Percentiles rank a stretch among this genome's conserved stretches.
phyloP scores from a whole-genome alignment of 768 basidiomycete species.

The Rhodosporidiobolus sp. region DNA sequence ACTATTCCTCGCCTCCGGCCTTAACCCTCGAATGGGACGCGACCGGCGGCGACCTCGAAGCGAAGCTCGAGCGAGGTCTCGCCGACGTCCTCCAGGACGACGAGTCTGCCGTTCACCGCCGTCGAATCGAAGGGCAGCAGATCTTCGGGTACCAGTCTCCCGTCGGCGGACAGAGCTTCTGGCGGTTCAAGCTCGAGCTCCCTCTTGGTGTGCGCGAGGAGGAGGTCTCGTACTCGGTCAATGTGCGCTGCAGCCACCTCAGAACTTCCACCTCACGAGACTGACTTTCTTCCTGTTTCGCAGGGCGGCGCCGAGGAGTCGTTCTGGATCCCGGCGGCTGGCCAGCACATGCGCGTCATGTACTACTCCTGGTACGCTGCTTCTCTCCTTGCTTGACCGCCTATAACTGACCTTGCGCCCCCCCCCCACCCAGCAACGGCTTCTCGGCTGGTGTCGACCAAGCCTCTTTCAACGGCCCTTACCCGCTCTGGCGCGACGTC shows the following conservation, averaged over 20 bases:
- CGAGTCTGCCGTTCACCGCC: conserved; percentile 30
- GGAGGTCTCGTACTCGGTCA: conserved; percentile 74
- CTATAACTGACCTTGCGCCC: not conserved
- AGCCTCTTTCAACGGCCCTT: conserved; percentile 51
- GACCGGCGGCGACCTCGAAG: conserved; percentile 46
- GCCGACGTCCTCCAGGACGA: conserved; percentile 32
- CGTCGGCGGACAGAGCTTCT: conserved; percentile 81
- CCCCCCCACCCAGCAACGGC: conserved; percentile 41
- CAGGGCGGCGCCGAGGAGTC: conserved; percentile 56
- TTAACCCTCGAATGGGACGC: conserved; percentile 74
- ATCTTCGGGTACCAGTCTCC: conserved; percentile 44
- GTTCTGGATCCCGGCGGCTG: conserved; percentile 76
- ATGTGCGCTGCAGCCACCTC: conserved; percentile 56
- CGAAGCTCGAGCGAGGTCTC: conserved; percentile 6
- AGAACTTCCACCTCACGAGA: not conserved
- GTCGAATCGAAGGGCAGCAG: conserved; percentile 28
- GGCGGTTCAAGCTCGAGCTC: conserved; percentile 83
- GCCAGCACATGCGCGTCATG: conserved; percentile 69
- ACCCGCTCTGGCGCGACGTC: conserved; percentile 79
- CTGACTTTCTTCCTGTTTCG: too few relatives aligned
- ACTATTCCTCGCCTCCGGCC: conserved; percentile 69
- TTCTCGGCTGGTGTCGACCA: conserved; percentile 71
- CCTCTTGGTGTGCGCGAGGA: conserved; percentile 71
- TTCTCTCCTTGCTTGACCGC: not conserved
- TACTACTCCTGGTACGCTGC: conserved; percentile 30